These are phyloP conservation scores for Nothophoma quercina DNA, from an alignment of 2,329 filamentous ascomycete species.

Conservation along the genomic window DNA sequence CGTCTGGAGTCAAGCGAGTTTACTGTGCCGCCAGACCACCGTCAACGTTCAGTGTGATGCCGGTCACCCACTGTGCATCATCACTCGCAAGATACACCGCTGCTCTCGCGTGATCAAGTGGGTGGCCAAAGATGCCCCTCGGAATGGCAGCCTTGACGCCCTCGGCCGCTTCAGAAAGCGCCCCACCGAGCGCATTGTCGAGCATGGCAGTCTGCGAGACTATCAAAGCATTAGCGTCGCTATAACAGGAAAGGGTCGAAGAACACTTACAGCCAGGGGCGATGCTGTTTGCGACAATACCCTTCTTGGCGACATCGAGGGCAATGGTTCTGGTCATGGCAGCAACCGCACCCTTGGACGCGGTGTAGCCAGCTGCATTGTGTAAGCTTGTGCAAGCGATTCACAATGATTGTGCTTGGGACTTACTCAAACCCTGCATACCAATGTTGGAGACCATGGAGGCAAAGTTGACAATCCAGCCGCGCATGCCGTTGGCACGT, in stretches of 20 bases:
- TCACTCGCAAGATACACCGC: slow-evolving; percentile 55
- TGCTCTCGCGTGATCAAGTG: slow-evolving; percentile 35
- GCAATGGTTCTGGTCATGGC: slow-evolving; percentile 57
- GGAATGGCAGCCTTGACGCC: slow-evolving; percentile 21
- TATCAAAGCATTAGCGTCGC: slow-evolving; percentile 13
- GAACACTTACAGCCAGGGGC: slow-evolving; percentile 52
- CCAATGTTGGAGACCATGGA: slow-evolving; percentile 35
- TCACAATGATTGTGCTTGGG: not conserved
- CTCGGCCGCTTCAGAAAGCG: slow-evolving; percentile 17
- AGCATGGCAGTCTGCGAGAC: slow-evolving; percentile 47
- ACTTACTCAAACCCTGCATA: slow-evolving; percentile 43
- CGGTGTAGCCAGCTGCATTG: slow-evolving; percentile 51
- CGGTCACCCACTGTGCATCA: slow-evolving; percentile 55
- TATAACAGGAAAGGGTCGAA: not conserved
- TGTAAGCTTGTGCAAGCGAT: not conserved
- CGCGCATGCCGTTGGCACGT: slow-evolving; percentile 34
- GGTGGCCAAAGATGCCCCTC: slow-evolving; percentile 33
- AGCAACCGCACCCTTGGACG: slow-evolving; percentile 57
- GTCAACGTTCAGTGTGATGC: slow-evolving; percentile 51
- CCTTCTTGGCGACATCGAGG: slow-evolving; percentile 52
- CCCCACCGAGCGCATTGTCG: slow-evolving; percentile 22
- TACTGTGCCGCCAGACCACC: slow-evolving; percentile 45
- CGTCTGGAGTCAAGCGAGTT: not conserved
- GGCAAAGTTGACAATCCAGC: slow-evolving; percentile 52
- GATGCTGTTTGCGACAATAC: slow-evolving; percentile 53